Evolutionary conservation across 1,139 yeast genomes (phyloP), one percentile per base, ranked within the genome.

Genomic region (Yamadazyma friedrichii): DNA sequence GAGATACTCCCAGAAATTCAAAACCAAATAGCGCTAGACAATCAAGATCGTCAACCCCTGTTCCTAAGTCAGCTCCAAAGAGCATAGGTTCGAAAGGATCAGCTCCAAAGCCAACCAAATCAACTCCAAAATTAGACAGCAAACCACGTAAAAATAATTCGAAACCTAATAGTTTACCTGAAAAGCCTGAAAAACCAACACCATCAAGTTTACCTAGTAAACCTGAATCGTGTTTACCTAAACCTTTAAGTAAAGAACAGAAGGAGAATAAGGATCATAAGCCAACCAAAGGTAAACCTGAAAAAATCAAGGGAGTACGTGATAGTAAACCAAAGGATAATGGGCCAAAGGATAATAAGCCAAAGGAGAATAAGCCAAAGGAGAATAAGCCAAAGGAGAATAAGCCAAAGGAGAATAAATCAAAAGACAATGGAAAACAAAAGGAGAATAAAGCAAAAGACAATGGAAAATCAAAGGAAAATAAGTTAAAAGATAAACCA

Each of bases 11-110:
- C 9, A 13, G 16, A 35, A 27, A 27, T 31, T 37, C 43, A 9
- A 29, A 31, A 13, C 38, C 40, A 10, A 27, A 15, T 12, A 36
- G 39, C 30, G 41, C 43, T 6, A 35, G 12, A 20, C 37, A 42
- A 15, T 42, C 44, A 3, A 39, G 40, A 29, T 26, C 42, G 12
- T 35, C 42, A 10, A 39, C 44, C 10, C 42, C 38, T 6, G 30
- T n/a, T 9, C 31, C 15, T 9, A 34, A 11, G 15, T 9, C n/a
- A 15, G 6, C 24, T 15, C 28, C 25, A 31, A 34, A 16, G 33
- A 16, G 12, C 4, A n/a, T n/a, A n/a, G n/a, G n/a, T n/a, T n/a
- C n/a, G n/a, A n/a, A n/a, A n/a, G n/a, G n/a, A n/a, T n/a, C n/a
- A n/a, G 24, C 24, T 20, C 24, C 24, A 20, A 20, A 8, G 26